Evolutionary conservation across 2,329 filamentous ascomycete species (phyloP).

Genomic region (Fusarium oxysporum): DNA sequence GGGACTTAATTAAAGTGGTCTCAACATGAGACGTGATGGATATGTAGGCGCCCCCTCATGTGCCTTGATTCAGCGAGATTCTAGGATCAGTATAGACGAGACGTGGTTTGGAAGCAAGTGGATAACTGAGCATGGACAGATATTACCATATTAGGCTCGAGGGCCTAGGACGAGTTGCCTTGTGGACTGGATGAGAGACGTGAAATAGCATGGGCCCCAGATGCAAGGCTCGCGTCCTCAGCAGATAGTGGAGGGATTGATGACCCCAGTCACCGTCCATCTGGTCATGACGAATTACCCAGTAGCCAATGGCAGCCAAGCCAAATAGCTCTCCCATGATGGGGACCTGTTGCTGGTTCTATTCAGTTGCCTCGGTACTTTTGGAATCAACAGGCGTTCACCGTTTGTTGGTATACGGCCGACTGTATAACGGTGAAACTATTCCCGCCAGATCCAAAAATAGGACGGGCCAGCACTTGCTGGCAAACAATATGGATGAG

Average conservation of each 20-base stretch:
- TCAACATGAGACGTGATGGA: slow-evolving; percentile 46
- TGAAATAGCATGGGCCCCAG: slow-evolving; percentile 21
- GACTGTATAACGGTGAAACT: slow-evolving; percentile 21
- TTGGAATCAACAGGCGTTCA: neutral
- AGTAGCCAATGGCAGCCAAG: slow-evolving; percentile 20
- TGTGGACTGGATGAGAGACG: slow-evolving; percentile 18
- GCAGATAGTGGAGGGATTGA: slow-evolving; percentile 35
- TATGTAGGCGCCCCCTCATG: slow-evolving; percentile 28
- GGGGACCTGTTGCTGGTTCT: slow-evolving; percentile 2
- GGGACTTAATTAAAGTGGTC: slow-evolving; percentile 40
- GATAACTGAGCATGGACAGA: slow-evolving; percentile 19
- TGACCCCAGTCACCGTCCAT: slow-evolving; percentile 11
- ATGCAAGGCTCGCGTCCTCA: slow-evolving; percentile 12
- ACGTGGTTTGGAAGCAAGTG: slow-evolving; percentile 27
- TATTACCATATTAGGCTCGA: slow-evolving; percentile 32
- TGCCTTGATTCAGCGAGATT: slow-evolving; percentile 17
- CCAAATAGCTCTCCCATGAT: slow-evolving; percentile 18
- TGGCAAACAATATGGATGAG: slow-evolving; percentile 34
- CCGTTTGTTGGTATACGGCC: neutral
- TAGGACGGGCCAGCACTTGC: slow-evolving; percentile 26
- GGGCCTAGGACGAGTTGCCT: slow-evolving; percentile 11
- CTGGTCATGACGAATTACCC: slow-evolving; percentile 21
- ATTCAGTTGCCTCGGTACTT: slow-evolving; percentile 9
- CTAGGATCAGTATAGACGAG: slow-evolving; percentile 30
- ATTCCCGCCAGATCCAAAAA: slow-evolving; percentile 25